Conservation (phyloP, 257 asterid genomes). For the Solanum pinnatisectum region DNA sequence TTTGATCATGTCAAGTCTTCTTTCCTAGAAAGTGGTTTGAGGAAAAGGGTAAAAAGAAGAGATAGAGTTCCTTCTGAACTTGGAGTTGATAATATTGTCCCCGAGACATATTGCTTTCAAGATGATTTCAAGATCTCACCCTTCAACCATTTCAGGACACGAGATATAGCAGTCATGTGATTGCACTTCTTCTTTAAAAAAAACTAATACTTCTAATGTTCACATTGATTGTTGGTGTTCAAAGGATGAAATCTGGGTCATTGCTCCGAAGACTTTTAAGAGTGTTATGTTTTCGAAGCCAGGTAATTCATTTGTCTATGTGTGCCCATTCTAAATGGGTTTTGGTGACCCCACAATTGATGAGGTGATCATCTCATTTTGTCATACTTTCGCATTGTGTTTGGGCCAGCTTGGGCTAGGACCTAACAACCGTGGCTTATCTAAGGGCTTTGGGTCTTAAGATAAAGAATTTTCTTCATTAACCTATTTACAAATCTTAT, state of each 20-base stretch:
- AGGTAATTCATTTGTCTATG: neutral
- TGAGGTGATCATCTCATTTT: neutral
- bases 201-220: too few relatives aligned
- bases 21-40: neutral
- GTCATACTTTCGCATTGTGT: too few relatives aligned
- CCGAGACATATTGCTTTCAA: too few relatives aligned
- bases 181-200: neutral
- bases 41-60: neutral
- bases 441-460: neutral
- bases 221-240: neutral
- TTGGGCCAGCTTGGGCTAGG: neutral
- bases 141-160: neutral
- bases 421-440: neutral
- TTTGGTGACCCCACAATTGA: neutral
- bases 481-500: neutral
- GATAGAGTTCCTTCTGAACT: neutral
- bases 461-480: too few relatives aligned
- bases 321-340: neutral
- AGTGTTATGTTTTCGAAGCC: too few relatives aligned
- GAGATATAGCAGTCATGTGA: neutral
- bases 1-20: neutral
- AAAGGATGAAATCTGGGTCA: too few relatives aligned
- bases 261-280: neutral
- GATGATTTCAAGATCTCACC: neutral
- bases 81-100: neutral